A percentile compares a stretch with the other conserved stretches of the same genome.
phyloP scores from a whole-genome alignment of 352 stramenopile genomes.

The Heterotrichella gracilis region DNA sequence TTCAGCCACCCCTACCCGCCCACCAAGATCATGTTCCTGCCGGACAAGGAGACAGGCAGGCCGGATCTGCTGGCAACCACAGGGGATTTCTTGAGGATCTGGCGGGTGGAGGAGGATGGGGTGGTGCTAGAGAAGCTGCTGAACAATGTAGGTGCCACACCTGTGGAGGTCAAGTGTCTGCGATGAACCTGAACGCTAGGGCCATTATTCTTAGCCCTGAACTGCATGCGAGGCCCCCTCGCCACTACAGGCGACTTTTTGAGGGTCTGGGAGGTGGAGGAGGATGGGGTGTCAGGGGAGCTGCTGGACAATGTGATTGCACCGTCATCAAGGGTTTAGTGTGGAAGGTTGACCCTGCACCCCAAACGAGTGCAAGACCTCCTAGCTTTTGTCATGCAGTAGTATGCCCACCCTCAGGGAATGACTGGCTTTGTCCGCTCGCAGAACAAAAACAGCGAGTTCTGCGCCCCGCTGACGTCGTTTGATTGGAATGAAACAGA shows the following conservation, averaged over 20 bases:
- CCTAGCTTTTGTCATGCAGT: too few relatives aligned
- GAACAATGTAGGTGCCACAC: too few relatives aligned
- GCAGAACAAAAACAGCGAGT: constrained; percentile 19
- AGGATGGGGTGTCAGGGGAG: constrained; percentile 27
- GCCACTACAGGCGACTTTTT: constrained; percentile 20
- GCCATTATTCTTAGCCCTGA: too few relatives aligned
- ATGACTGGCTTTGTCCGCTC: too few relatives aligned
- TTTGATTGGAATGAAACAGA: constrained; percentile 93
- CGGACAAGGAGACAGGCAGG: constrained; percentile 21
- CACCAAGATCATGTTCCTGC: constrained; percentile 41
- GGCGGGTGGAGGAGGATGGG: constrained; percentile 29
- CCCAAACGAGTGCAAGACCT: too few relatives aligned
- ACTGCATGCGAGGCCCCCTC: too few relatives aligned
- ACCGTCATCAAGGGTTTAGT: not conserved
- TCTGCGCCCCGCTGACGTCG: constrained; percentile 55
- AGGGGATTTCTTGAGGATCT: constrained; percentile 36
- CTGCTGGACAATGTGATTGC: constrained; percentile 34
- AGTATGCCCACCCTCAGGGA: too few relatives aligned
- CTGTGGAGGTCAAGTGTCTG: too few relatives aligned
- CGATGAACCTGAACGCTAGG: too few relatives aligned
- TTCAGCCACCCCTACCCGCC: constrained; percentile 52
- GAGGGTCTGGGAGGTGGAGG: constrained; percentile 20
- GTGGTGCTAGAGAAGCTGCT: too few relatives aligned
- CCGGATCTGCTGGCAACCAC: constrained; percentile 40
- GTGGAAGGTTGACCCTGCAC: constrained; percentile 4